These are phyloP conservation scores for Fomitopsis pinicola DNA, from an alignment of 1,284 basidiomycete genomes.

Conservation along the genomic window DNA sequence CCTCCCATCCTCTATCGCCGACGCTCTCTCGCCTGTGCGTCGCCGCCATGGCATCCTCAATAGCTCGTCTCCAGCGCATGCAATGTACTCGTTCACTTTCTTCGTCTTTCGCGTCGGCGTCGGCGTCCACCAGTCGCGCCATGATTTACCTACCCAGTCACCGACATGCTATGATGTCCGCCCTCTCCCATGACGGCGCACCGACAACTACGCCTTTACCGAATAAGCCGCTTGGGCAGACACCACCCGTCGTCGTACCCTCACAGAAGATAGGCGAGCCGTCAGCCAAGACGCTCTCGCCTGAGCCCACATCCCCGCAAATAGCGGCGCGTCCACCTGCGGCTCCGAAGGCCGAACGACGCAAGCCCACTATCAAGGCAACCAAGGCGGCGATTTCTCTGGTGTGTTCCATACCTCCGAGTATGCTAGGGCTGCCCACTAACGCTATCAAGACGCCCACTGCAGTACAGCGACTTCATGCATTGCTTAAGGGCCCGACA, in stretches of 20 bases:
- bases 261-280: slow-evolving; percentile 30
- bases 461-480: slow-evolving; percentile 72
- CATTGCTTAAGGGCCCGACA: slow-evolving; percentile 72
- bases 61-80: slow-evolving; percentile 1
- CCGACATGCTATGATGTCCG: slow-evolving; percentile 60
- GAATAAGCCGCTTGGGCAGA: slow-evolving; percentile 34
- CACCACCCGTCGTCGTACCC: slow-evolving; percentile 50
- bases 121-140: slow-evolving; percentile 9
- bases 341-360: slow-evolving; percentile 57
- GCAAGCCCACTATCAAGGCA: slow-evolving; percentile 63
- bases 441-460: slow-evolving; percentile 61
- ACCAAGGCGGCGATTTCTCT: slow-evolving; percentile 82
- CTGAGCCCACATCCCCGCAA: slow-evolving; percentile 65
- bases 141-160: slow-evolving; percentile 26
- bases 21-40: neutral
- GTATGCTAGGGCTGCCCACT: neutral
- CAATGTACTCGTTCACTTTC: neutral
- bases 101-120: neutral
- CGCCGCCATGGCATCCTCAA: slow-evolving; percentile 1
- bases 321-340: slow-evolving; percentile 67
- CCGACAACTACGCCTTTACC: slow-evolving; percentile 16
- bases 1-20: neutral
- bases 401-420: slow-evolving; percentile 35
- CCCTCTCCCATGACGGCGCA: slow-evolving; percentile 30
- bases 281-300: slow-evolving; percentile 34